Evolutionary conservation across 257 asterid species (phyloP).

Genomic region (Cordia subcordata): DNA sequence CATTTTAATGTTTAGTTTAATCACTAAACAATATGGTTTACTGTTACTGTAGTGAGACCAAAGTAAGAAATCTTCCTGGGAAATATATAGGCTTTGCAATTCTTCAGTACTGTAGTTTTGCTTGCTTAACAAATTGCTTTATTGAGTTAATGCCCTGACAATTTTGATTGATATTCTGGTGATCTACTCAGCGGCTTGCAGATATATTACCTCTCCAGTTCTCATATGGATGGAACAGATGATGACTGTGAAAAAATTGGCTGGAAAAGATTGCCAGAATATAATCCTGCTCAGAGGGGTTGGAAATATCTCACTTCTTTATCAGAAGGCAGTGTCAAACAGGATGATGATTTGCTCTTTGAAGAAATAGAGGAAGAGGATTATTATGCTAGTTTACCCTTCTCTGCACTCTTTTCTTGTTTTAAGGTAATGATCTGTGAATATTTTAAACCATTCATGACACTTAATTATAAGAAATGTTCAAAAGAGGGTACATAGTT

Average conservation of each 20-base stretch:
- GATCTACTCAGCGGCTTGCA: conserved; percentile 68
- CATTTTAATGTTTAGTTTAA: too few relatives aligned
- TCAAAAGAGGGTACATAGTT: too few relatives aligned
- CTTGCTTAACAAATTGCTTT: not conserved
- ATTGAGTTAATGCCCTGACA: conserved; percentile 1
- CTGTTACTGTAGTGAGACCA: too few relatives aligned
- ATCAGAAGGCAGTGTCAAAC: conserved; percentile 37
- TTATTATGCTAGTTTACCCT: conserved; percentile 87
- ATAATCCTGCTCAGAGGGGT: conserved; percentile 50
- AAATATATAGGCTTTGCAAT: not conserved
- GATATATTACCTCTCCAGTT: conserved; percentile 72
- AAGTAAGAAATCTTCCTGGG: not conserved
- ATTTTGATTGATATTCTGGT: conserved; percentile 23
- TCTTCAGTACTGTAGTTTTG: not conserved
- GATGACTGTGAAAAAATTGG: conserved; percentile 72
- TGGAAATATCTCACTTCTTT: conserved; percentile 70
- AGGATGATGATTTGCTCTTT: conserved; percentile 51
- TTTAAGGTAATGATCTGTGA: conserved; percentile 53
- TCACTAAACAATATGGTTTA: too few relatives aligned
- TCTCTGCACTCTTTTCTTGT: conserved; percentile 90
- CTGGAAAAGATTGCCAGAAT: conserved; percentile 70
- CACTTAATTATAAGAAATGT: not conserved
- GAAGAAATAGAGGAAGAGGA: conserved; percentile 89
- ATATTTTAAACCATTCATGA: not conserved
- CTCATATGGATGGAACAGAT: conserved; percentile 64